Percentiles rank a stretch among this genome's conserved stretches.
phyloP scores from a whole-genome alignment of 1,284 basidiomycete species.

The Wallemia ichthyophaga region DNA sequence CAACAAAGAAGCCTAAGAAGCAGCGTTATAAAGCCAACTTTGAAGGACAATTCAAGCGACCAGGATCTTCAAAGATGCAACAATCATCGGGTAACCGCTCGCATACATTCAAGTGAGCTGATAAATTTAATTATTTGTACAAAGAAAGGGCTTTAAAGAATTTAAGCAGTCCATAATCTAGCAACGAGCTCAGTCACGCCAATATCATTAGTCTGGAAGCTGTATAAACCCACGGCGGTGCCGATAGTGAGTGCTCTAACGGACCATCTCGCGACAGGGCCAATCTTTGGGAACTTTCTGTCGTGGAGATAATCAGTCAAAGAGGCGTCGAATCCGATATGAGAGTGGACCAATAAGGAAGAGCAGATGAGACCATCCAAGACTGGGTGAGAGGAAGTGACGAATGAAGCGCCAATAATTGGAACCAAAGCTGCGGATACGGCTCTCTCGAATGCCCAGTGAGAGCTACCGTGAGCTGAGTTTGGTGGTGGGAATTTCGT shows the following conservation, averaged over 20 bases:
- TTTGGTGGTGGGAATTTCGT: conserved; percentile 56
- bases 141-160: not conserved
- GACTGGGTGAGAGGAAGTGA: conserved; percentile 28
- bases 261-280: conserved; percentile 36
- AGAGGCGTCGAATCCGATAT: conserved; percentile 32
- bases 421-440: conserved; percentile 67
- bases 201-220: conserved; percentile 91
- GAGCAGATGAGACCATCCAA: conserved; percentile 67
- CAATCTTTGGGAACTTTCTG: conserved; percentile 65
- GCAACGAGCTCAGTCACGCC: conserved; percentile 24
- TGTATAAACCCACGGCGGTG: conserved; percentile 72
- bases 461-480: conserved; percentile 65
- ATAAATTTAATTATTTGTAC: not conserved
- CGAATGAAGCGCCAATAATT: conserved; percentile 50
- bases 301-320: conserved; percentile 55
- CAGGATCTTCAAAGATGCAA: not conserved
- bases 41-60: not conserved
- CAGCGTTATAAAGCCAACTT: not conserved
- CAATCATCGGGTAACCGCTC: not conserved
- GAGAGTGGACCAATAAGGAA: conserved; percentile 68
- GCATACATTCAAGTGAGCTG: not conserved
- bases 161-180: not conserved
- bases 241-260: conserved; percentile 48
- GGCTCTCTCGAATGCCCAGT: conserved; percentile 90
- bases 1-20: not conserved